Evolutionary conservation across 208 protist species (phyloP).

Genomic region (Trypanosoma boissoni): DNA sequence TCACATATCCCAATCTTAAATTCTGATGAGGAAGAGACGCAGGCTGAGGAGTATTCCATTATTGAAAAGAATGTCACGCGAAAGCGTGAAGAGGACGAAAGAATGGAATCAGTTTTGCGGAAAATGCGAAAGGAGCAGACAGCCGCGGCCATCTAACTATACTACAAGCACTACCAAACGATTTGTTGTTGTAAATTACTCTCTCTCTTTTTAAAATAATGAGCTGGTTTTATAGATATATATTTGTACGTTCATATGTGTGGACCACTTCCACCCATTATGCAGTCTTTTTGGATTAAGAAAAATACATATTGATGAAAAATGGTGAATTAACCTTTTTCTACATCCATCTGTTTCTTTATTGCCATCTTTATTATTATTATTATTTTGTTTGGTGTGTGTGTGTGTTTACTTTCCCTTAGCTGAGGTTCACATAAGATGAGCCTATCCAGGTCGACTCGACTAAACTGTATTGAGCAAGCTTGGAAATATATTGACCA

Average conservation of each 20-base stretch:
- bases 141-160: no score
- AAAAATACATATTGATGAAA: not conserved
- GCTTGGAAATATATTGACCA: slow-evolving; percentile 69
- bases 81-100: no score
- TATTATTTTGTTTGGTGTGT: not conserved
- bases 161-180: no score
- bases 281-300: not conserved
- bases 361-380: slow-evolving; percentile 1
- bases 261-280: not conserved
- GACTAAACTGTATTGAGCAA: slow-evolving; percentile 74
- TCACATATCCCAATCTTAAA: slow-evolving; percentile 7
- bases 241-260: not conserved
- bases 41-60: not conserved
- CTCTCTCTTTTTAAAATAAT: no score
- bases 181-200: no score
- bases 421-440: slow-evolving; percentile 8
- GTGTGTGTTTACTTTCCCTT: not conserved
- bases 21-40: not conserved
- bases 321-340: no score
- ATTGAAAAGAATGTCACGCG: not conserved
- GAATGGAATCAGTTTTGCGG: no score
- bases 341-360: not conserved
- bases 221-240: not conserved
- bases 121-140: no score
- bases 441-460: slow-evolving; percentile 20